These are phyloP conservation scores for Solanum ahanhuiri DNA, from an alignment of 257 asterid genomes.

Conservation along the genomic window DNA sequence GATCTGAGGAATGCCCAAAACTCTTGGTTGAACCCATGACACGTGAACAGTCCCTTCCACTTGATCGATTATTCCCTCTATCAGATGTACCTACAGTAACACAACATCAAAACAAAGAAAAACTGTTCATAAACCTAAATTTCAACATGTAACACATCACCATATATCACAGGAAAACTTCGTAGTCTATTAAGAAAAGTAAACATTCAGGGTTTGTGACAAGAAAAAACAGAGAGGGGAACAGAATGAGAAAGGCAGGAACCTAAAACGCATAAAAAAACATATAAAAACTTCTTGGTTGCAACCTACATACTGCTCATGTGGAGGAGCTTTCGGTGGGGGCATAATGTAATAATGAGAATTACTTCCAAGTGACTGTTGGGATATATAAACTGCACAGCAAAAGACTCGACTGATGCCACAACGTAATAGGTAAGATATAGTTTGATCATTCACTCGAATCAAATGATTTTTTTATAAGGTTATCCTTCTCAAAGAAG, in stretches of 20 bases:
- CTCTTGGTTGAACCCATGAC: constrained; percentile 98
- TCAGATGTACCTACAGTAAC: constrained; percentile 68
- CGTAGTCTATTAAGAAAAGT: not conserved
- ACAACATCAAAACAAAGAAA: not conserved
- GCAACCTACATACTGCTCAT: not conserved
- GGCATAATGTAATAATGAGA: not conserved
- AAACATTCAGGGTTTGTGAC: not conserved
- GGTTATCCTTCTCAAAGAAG: not conserved
- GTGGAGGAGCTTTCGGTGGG: not conserved
- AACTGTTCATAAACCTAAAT: not conserved
- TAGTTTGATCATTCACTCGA: not conserved
- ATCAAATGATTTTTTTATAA: not conserved
- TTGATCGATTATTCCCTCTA: constrained; percentile 90
- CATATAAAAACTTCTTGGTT: not conserved
- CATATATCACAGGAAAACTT: not conserved
- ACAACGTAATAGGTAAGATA: not conserved
- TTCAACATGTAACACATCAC: not conserved
- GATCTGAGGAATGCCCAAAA: constrained; percentile 76
- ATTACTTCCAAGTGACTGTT: not conserved
- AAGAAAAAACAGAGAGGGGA: not conserved
- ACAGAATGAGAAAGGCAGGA: not conserved
- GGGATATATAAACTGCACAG: not conserved
- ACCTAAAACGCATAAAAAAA: not conserved
- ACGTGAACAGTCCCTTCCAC: constrained; percentile 85
- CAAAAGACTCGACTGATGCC: not conserved